These are phyloP conservation scores for Blastocystis sp. DNA, from an alignment of 352 stramenopile genomes.

Conservation along the genomic window DNA sequence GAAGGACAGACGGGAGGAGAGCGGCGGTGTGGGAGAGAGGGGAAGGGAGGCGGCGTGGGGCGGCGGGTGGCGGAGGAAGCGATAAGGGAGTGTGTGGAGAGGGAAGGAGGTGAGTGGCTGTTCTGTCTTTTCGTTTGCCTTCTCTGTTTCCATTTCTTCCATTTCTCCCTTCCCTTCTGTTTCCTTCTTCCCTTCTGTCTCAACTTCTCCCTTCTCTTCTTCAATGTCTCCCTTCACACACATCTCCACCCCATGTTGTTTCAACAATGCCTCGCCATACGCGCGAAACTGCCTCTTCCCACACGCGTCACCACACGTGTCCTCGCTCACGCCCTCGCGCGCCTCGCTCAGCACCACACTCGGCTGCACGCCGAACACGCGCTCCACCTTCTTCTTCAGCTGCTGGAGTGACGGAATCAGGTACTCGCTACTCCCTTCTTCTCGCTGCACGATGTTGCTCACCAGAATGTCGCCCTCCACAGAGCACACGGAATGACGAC, in stretches of 20 bases:
- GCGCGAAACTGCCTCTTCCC: conserved; percentile 19
- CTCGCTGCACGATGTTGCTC: not conserved
- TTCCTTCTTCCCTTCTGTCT: not conserved
- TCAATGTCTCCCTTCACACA: not conserved
- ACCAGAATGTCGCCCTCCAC: conserved; percentile 44
- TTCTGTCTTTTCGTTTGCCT: not conserved
- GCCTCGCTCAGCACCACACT: conserved; percentile 5
- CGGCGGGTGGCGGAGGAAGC: not conserved
- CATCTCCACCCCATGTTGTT: not conserved
- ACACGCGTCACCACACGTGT: not conserved
- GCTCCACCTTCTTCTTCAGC: conserved; percentile 58
- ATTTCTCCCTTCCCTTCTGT: not conserved
- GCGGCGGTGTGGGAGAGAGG: not conserved
- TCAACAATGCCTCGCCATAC: conserved; percentile 35
- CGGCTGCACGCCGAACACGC: conserved; percentile 35
- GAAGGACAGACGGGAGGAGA: not conserved
- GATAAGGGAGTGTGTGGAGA: not conserved
- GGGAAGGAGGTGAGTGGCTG: not conserved
- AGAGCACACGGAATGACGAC: conserved; percentile 42
- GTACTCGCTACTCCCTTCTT: not conserved
- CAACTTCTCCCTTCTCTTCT: not conserved
- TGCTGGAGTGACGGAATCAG: conserved; percentile 40
- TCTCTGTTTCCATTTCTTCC: not conserved
- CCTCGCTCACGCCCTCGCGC: not conserved
- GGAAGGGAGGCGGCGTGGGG: not conserved